phyloP scores from a whole-genome alignment of 108 stramenopile genomes.

The Discostella stelligeroides region DNA sequence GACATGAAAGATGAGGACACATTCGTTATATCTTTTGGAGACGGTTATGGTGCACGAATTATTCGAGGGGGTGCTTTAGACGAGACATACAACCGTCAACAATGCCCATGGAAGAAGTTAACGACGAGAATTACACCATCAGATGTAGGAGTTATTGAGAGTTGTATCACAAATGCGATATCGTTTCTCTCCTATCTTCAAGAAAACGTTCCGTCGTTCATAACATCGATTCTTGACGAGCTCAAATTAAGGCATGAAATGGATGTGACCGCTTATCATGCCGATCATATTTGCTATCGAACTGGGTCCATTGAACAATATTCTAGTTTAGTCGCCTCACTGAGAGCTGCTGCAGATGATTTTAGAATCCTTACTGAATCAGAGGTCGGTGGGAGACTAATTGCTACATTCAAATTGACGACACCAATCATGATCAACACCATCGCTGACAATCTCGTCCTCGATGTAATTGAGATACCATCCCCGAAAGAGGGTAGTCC shows the following conservation, averaged over 20 bases:
- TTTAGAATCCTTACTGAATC: constrained; percentile 50
- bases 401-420: constrained; percentile 49
- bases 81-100: not conserved
- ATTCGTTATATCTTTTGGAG: constrained; percentile 21
- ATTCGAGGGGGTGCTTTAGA: constrained; percentile 11
- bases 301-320: constrained; percentile 46
- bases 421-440: constrained; percentile 16
- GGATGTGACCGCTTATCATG: constrained; percentile 24
- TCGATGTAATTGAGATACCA: constrained; percentile 57
- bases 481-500: constrained; percentile 56
- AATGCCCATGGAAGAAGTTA: not conserved
- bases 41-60: constrained; percentile 27
- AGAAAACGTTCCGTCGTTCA: constrained; percentile 41
- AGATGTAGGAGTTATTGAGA: too few relatives aligned
- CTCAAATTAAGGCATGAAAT: constrained; percentile 17
- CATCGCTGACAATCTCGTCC: not conserved
- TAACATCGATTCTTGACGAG: constrained; percentile 16
- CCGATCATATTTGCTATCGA: constrained; percentile 68
- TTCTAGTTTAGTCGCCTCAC: constrained; percentile 19
- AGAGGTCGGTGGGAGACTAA: constrained; percentile 55
- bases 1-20: constrained; percentile 30
- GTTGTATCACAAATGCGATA: constrained; percentile 8
- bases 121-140: too few relatives aligned
- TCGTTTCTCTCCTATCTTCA: constrained; percentile 28
- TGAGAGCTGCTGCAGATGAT: constrained; percentile 1